Base-by-base conservation (phyloP, 177 flowering plant genomes). In the Vitis hybrid region DNA sequence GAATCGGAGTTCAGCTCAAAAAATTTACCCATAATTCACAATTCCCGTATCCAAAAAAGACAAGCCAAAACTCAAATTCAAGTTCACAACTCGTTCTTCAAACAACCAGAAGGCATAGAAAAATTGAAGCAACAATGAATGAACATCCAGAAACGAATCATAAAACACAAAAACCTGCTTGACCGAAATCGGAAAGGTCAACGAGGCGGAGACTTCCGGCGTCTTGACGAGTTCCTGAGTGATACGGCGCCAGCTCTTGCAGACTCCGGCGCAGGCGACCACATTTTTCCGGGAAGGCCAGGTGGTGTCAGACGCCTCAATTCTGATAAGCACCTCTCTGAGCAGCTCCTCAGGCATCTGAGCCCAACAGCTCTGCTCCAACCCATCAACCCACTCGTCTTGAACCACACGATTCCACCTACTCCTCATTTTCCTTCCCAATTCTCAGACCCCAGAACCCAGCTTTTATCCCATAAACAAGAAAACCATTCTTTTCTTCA, bases 141-240 rank as follows among this genome's bases (percentile, higher is more conserved):
- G 52, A 66, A 15, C 26, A 59, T 49, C 2, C 14, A 45, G n/a
- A 15, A 2, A 50, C 48, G 48, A 40, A 40, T 40, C 48, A 5
- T 8, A 40, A 40, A 11, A 40, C 18, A 57, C 4, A 56, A 9
- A 9, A 15, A 91, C 98, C 98, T 94, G 98, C 77, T 92, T 94
- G 56, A 94, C 60, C 0, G 96, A 88, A 30, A 94, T 88, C 0
- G 98, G 98, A 64, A 94, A 94, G 8, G 98, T 94, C 60, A 94
- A 60, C 67, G 70, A 84, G 17, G 87, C 90, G 5, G 94, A 90
- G 18, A 83, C 4, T 60, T 92, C 93, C 2, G 93, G 96, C 10
- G 77, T 71, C 74, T 78, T 83, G 4, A 92, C 98, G 51, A 94
- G 75, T 78, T 91, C 98, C 80, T 84, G 89, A 15, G 77, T 82